These are phyloP conservation scores for Nematocida major DNA, from an alignment of 371 early-diverging fungal genomes.

Conservation along the genomic window DNA sequence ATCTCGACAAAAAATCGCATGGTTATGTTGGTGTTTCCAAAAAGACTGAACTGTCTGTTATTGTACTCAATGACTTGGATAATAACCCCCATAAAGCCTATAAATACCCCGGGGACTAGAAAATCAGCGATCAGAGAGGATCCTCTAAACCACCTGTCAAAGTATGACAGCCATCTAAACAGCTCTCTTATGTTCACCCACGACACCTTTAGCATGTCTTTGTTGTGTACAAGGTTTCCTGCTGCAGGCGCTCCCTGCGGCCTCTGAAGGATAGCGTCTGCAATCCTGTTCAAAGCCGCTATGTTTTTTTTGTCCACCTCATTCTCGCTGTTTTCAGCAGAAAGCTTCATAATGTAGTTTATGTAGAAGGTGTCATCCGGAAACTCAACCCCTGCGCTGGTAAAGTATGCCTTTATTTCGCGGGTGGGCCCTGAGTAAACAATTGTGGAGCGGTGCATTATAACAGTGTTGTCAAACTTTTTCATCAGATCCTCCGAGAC, in stretches of 20 bases:
- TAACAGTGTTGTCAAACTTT: conserved; percentile 7
- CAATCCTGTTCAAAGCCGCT: conserved; percentile 8
- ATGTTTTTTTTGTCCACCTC: conserved; percentile 1
- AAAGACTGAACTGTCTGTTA: no score
- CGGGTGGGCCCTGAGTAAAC: conserved; percentile 14
- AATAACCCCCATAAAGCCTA: no score
- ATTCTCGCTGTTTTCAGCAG: background rate
- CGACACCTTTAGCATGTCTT: background rate
- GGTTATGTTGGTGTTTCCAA: no score
- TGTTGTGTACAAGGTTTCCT: background rate
- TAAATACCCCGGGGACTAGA: no score
- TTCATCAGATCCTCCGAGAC: conserved; percentile 4
- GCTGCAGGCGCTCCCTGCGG: background rate
- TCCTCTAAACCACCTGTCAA: background rate
- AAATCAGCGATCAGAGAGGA: background rate
- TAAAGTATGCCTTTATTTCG: background rate
- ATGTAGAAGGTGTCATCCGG: conserved; percentile 26
- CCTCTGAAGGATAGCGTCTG: background rate
- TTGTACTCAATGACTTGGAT: no score
- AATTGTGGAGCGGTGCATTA: conserved; percentile 26
- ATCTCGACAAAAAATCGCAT: no score
- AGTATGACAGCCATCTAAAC: background rate
- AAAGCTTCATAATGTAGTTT: conserved; percentile 6
- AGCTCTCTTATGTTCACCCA: background rate
- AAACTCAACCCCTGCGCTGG: conserved; percentile 1